Percentiles rank a stretch among this genome's conserved stretches.
phyloP scores from a whole-genome alignment of 2,329 filamentous ascomycete genomes.

The Penicillium janthinellum region DNA sequence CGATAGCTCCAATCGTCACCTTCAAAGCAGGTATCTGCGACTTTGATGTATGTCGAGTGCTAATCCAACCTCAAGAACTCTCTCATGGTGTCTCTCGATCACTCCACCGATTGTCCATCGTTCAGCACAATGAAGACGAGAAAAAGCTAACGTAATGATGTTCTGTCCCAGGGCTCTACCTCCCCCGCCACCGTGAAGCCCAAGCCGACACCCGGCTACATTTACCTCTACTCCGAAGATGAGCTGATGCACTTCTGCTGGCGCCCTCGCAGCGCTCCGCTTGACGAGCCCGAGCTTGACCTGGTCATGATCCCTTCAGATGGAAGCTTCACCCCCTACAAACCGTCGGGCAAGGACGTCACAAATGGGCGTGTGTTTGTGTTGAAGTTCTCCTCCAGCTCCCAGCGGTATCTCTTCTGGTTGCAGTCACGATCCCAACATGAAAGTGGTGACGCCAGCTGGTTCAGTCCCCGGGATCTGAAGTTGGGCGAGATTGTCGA shows the following conservation, averaged over 20 bases:
- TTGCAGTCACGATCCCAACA: conserved; percentile 87
- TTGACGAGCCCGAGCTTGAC: conserved; percentile 78
- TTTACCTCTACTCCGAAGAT: conserved; percentile 93
- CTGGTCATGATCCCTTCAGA: conserved; percentile 92
- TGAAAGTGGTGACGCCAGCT: conserved; percentile 68
- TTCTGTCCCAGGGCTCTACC: conserved; percentile 48
- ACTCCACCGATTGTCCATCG: not conserved
- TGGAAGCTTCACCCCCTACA: conserved; percentile 82
- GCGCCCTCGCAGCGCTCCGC: conserved; percentile 73
- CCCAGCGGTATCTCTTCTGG: conserved; percentile 92
- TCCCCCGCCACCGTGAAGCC: conserved; percentile 73
- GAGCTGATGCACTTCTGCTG: conserved; percentile 97
- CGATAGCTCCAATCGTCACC: conserved; percentile 81
- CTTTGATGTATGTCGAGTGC: conserved; percentile 65
- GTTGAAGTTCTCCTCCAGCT: conserved; percentile 91
- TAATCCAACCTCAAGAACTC: conserved; percentile 4
- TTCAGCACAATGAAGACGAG: not conserved
- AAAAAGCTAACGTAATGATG: conserved; percentile 1
- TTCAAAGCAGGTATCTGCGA: conserved; percentile 96
- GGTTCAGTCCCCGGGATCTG: conserved; percentile 81
- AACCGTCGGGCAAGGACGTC: conserved; percentile 64
- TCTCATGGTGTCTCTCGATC: not conserved
- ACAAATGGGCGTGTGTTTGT: conserved; percentile 87
- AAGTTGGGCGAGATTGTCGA: conserved; percentile 89
- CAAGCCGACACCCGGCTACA: conserved; percentile 73